These are phyloP conservation scores for Aquilaria sinensis DNA, from an alignment of 345 rosid genomes.

Conservation along the genomic window DNA sequence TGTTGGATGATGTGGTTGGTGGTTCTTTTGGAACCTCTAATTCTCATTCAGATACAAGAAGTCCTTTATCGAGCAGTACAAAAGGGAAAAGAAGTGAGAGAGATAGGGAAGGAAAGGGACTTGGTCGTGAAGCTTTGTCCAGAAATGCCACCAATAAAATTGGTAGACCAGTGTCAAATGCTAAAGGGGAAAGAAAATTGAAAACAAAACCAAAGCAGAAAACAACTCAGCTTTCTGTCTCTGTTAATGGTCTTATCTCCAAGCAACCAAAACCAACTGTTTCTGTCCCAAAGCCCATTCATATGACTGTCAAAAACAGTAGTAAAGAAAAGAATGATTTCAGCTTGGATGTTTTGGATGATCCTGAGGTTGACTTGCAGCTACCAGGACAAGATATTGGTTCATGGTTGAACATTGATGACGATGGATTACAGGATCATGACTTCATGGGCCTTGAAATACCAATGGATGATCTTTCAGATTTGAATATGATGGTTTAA, in stretches of 20 bases:
- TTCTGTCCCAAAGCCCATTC: constrained; percentile 43
- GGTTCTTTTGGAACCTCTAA: constrained; percentile 26
- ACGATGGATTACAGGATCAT: constrained; percentile 80
- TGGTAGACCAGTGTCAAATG: constrained; percentile 67
- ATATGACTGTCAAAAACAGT: constrained; percentile 34
- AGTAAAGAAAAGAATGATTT: constrained; percentile 44
- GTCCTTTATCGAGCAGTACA: constrained; percentile 62
- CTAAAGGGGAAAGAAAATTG: constrained; percentile 81
- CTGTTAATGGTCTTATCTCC: constrained; percentile 66
- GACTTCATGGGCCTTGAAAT: constrained; percentile 96
- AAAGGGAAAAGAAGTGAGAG: constrained; percentile 98
- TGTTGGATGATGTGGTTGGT: constrained; percentile 80
- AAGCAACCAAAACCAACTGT: constrained; percentile 40
- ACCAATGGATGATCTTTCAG: constrained; percentile 98
- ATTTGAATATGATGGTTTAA: constrained; percentile 96
- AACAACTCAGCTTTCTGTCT: constrained; percentile 64
- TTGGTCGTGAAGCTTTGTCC: constrained; percentile 51
- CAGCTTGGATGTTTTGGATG: constrained; percentile 63
- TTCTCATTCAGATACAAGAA: constrained; percentile 42
- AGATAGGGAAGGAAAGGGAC: constrained; percentile 94
- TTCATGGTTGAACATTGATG: constrained; percentile 95
- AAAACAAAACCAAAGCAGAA: constrained; percentile 94
- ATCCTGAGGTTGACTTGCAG: constrained; percentile 53
- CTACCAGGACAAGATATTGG: constrained; percentile 84
- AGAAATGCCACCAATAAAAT: constrained; percentile 70